These are phyloP conservation scores for Hyaloscypha hepaticicola DNA, from an alignment of 495 filamentous ascomycete species.

Conservation along the genomic window DNA sequence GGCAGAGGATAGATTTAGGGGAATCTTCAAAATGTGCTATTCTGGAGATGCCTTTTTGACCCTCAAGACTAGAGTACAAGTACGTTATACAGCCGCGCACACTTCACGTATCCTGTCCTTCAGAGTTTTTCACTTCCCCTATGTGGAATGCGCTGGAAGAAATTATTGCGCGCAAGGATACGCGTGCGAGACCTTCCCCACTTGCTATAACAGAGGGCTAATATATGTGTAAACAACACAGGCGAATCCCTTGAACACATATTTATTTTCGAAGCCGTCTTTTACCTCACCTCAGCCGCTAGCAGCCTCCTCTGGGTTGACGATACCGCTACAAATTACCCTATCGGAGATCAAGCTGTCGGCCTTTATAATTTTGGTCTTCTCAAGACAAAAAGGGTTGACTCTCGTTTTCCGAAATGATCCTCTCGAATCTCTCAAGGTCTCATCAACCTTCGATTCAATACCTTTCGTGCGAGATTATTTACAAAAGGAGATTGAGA, in stretches of 20 bases:
- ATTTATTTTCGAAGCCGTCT: conserved; percentile 81
- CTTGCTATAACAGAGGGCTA: conserved; percentile 40
- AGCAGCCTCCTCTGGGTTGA: conserved; percentile 89
- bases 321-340: conserved; percentile 94
- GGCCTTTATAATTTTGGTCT: conserved; percentile 95
- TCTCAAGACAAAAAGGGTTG: conserved; percentile 93
- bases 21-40: conserved; percentile 99
- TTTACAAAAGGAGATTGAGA: conserved; percentile 93
- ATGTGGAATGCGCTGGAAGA: background rate
- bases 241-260: conserved; percentile 96
- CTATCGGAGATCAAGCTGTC: conserved; percentile 96
- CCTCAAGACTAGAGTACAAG: conserved; percentile 89
- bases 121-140: background rate
- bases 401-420: conserved; percentile 98
- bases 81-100: conserved; percentile 33
- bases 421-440: conserved; percentile 94
- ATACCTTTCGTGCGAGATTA: conserved; percentile 98
- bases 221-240: conserved; percentile 49
- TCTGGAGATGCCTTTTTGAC: conserved; percentile 93
- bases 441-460: conserved; percentile 97
- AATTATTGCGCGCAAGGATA: conserved; percentile 12
- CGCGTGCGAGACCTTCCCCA: conserved; percentile 8
- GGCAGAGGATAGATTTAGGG: conserved; percentile 94
- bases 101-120: background rate
- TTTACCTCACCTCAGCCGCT: conserved; percentile 92